phyloP scores from a whole-genome alignment of 2,329 filamentous ascomycete genomes.

The Fusarium camptoceras region DNA sequence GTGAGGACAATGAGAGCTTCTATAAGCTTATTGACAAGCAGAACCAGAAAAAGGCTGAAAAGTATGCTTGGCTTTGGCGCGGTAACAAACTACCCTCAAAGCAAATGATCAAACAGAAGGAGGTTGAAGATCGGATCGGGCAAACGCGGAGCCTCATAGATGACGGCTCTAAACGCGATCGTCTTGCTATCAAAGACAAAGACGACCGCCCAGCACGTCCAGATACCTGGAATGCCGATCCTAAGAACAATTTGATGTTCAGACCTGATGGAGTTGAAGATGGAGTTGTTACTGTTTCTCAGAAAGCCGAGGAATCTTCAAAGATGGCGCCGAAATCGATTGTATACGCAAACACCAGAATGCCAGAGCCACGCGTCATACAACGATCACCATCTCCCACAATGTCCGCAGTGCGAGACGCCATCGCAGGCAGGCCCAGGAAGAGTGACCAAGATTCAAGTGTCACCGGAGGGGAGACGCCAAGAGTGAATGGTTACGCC shows the following conservation, averaged over 20 bases:
- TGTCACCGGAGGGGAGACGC: constrained; percentile 74
- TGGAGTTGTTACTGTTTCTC: constrained; percentile 69
- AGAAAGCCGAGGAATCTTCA: constrained; percentile 76
- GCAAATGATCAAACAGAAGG: constrained; percentile 76
- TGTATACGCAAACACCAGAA: constrained; percentile 84
- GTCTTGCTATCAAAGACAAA: constrained; percentile 72
- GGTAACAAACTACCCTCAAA: constrained; percentile 89
- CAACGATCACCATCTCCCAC: constrained; percentile 79
- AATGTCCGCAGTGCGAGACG: constrained; percentile 84
- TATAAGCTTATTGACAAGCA: constrained; percentile 91
- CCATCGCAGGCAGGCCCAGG: constrained; percentile 79
- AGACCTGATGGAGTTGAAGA: constrained; percentile 73
- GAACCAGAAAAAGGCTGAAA: constrained; percentile 84
- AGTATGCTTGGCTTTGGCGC: constrained; percentile 89
- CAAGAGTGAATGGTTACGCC: constrained; percentile 90
- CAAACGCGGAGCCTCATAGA: constrained; percentile 62
- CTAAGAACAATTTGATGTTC: constrained; percentile 92
- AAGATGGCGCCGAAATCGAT: constrained; percentile 81
- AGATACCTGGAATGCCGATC: constrained; percentile 78
- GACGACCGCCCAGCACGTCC: constrained; percentile 80
- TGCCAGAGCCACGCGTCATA: constrained; percentile 64
- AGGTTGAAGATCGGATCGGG: constrained; percentile 66
- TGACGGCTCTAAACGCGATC: constrained; percentile 68
- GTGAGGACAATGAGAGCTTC: constrained; percentile 98
- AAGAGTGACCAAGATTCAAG: constrained; percentile 71